Evolutionary conservation across 1,284 basidiomycete genomes (phyloP).

Genomic region (Ceratobasidium sp.): DNA sequence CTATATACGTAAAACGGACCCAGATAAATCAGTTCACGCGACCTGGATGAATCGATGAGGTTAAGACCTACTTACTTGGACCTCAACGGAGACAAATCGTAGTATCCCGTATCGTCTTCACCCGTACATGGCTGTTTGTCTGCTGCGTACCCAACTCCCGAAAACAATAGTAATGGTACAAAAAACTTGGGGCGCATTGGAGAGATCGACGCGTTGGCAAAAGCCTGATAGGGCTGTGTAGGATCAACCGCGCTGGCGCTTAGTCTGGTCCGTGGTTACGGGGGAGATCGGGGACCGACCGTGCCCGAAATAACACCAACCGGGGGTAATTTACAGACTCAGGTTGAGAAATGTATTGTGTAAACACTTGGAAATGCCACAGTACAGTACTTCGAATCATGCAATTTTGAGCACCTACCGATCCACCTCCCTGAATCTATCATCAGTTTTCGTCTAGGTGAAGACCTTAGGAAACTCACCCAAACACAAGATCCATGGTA

Average conservation of each 20-base stretch:
- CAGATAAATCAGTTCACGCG: slow-evolving; percentile 1
- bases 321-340: neutral
- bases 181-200: slow-evolving; percentile 15
- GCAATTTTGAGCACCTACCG: slow-evolving; percentile 53
- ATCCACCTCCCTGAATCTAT: slow-evolving; percentile 60
- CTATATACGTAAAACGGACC: slow-evolving; percentile 57
- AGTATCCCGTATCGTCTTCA: slow-evolving; percentile 40
- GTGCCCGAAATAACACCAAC: neutral
- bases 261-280: slow-evolving; percentile 3
- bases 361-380: neutral
- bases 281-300: neutral
- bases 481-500: slow-evolving; percentile 92
- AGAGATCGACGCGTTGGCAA: slow-evolving; percentile 32
- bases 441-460: slow-evolving; percentile 29
- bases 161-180: slow-evolving; percentile 1
- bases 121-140: slow-evolving; percentile 35
- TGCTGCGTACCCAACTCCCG: neutral
- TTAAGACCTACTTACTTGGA: slow-evolving; percentile 35
- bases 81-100: slow-evolving; percentile 42
- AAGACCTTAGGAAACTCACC: slow-evolving; percentile 65
- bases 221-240: slow-evolving; percentile 17
- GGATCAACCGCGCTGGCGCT: slow-evolving; percentile 11
- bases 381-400: neutral
- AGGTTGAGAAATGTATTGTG: slow-evolving; percentile 20
- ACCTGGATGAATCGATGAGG: slow-evolving; percentile 7